These are phyloP conservation scores for Colletotrichum falcatum DNA, from an alignment of 2,329 filamentous ascomycete genomes.

Conservation along the genomic window DNA sequence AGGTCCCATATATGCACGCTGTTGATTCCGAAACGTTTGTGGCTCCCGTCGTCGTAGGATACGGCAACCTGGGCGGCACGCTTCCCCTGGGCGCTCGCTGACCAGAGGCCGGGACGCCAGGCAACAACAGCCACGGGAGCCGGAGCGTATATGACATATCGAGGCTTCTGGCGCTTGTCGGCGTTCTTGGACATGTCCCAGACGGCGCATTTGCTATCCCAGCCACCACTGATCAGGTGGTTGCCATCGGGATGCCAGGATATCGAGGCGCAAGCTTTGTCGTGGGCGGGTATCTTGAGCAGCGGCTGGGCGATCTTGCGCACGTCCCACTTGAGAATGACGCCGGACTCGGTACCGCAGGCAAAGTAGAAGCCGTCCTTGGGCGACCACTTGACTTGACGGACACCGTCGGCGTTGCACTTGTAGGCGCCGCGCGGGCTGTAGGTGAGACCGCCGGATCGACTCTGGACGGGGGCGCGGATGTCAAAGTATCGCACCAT, in stretches of 20 bases:
- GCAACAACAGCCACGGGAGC: conserved; percentile 69
- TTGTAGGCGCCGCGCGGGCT: conserved; percentile 56
- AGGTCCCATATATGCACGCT: conserved; percentile 76
- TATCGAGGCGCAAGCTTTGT: conserved; percentile 69
- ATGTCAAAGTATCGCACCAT: conserved; percentile 72
- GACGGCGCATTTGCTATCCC: conserved; percentile 71
- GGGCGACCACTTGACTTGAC: conserved; percentile 75
- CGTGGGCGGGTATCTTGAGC: conserved; percentile 71
- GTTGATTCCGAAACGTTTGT: conserved; percentile 66
- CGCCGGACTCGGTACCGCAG: conserved; percentile 72
- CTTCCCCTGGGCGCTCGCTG: conserved; percentile 70
- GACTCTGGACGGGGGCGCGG: conserved; percentile 59
- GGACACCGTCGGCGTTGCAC: conserved; percentile 67
- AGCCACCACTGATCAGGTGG: conserved; percentile 73
- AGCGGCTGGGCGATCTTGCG: conserved; percentile 65
- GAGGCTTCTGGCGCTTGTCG: conserved; percentile 73
- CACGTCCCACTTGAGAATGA: conserved; percentile 74
- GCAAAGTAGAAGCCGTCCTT: conserved; percentile 72
- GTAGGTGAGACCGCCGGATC: conserved; percentile 63
- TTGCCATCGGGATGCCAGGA: conserved; percentile 77
- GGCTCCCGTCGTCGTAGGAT: conserved; percentile 68
- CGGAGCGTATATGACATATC: conserved; percentile 70
- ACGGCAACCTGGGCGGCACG: conserved; percentile 73
- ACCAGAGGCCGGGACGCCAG: conserved; percentile 75
- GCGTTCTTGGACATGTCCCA: conserved; percentile 73